Percentiles rank a stretch among this genome's conserved stretches.
Conservation (phyloP, 805 yeast genomes). For the Scheffersomyces ergatensis region DNA sequence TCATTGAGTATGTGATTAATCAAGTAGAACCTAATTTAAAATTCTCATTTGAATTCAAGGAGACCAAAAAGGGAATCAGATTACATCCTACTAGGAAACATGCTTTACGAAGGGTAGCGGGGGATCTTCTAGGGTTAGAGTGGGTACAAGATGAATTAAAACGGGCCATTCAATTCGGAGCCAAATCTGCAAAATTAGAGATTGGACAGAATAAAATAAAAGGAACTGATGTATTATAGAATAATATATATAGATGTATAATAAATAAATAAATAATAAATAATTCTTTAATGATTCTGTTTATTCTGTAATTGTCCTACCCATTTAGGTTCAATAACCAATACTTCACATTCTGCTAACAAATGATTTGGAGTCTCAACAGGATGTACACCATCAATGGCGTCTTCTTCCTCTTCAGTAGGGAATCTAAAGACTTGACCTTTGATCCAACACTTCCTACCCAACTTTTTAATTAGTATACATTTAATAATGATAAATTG, state of each 20-base stretch:
- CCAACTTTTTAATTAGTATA: slow-evolving; percentile 24
- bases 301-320: slow-evolving; percentile 23
- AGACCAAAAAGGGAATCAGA: slow-evolving; percentile 22
- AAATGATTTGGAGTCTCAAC: slow-evolving; percentile 18
- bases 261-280: neutral
- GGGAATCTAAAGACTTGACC: slow-evolving; percentile 26
- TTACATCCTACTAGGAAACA: slow-evolving; percentile 42
- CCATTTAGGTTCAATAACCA: slow-evolving; percentile 43
- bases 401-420: slow-evolving; percentile 15
- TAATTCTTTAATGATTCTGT: neutral
- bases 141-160: slow-evolving; percentile 74
- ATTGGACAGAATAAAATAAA: slow-evolving; percentile 70
- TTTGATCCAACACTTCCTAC: slow-evolving; percentile 39
- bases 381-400: slow-evolving; percentile 11
- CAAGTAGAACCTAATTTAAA: slow-evolving; percentile 49
- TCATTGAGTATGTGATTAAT: slow-evolving; percentile 49
- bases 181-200: slow-evolving; percentile 91
- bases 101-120: slow-evolving; percentile 64
- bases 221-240: slow-evolving; percentile 59
- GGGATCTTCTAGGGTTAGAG: slow-evolving; percentile 37
- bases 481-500: slow-evolving; percentile 34
- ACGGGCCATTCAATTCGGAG: slow-evolving; percentile 96
- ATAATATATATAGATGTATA: neutral
- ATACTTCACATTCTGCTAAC: slow-evolving; percentile 36
- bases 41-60: slow-evolving; percentile 29